Conservation (phyloP, 106 monocot genomes). For the Dioscorea zingiberensis region DNA sequence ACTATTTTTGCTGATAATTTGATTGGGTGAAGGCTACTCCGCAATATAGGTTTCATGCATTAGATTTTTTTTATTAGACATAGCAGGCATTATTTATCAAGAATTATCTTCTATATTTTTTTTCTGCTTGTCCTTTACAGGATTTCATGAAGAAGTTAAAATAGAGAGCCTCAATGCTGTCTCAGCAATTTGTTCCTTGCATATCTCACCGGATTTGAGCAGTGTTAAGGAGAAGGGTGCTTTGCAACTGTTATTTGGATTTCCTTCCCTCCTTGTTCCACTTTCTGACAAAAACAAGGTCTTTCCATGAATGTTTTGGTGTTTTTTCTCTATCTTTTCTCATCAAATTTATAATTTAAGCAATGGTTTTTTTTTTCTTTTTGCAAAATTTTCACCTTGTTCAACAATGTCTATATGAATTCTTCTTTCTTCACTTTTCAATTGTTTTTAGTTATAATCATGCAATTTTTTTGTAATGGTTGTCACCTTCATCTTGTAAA, state of each 20-base stretch:
- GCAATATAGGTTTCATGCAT: too few relatives aligned
- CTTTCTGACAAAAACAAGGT: slow-evolving; percentile 76
- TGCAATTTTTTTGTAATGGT: too few relatives aligned
- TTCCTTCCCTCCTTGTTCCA: slow-evolving; percentile 77
- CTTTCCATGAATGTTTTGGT: not conserved
- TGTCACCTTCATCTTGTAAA: too few relatives aligned
- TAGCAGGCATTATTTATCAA: too few relatives aligned
- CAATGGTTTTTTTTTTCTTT: too few relatives aligned
- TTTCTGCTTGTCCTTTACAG: slow-evolving; percentile 22
- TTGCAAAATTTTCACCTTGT: too few relatives aligned
- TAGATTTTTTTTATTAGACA: too few relatives aligned
- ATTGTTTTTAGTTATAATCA: too few relatives aligned
- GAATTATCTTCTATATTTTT: not conserved
- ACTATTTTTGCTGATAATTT: too few relatives aligned
- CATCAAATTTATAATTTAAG: not conserved
- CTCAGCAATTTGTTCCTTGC: slow-evolving; percentile 39
- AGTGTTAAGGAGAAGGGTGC: slow-evolving; percentile 22
- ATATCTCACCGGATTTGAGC: slow-evolving; percentile 24
- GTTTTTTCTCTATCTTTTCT: not conserved
- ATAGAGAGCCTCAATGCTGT: slow-evolving; percentile 54
- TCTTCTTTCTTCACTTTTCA: not conserved
- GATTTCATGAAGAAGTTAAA: slow-evolving; percentile 53
- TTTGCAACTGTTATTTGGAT: slow-evolving; percentile 46
- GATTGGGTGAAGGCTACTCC: too few relatives aligned
- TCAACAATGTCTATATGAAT: too few relatives aligned